Evolutionary conservation across 306 rosid species (phyloP).

Genomic region (Quercus variabilis): DNA sequence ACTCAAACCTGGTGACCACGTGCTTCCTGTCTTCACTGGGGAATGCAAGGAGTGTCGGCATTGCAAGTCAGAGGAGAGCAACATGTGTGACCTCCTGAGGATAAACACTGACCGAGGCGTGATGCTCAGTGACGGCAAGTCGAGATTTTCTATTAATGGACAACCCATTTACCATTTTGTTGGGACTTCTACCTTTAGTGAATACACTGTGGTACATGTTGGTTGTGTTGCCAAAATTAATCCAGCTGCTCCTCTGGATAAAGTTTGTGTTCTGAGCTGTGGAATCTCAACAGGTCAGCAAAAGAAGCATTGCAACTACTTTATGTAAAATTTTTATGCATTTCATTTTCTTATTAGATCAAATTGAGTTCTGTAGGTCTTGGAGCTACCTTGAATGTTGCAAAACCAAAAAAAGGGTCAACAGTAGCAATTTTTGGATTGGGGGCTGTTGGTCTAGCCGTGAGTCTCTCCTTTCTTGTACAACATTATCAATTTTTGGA

Average conservation of each 20-base stretch:
- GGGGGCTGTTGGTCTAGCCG: slow-evolving; percentile 94
- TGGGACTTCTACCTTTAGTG: slow-evolving; percentile 87
- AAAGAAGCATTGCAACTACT: not conserved
- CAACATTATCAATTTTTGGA: too few relatives aligned
- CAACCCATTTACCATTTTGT: slow-evolving; percentile 76
- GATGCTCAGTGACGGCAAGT: slow-evolving; percentile 58
- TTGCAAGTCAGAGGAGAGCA: slow-evolving; percentile 82
- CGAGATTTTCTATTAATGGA: slow-evolving; percentile 68
- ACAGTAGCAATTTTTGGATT: slow-evolving; percentile 78
- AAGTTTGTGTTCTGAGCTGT: slow-evolving; percentile 89
- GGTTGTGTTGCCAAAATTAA: slow-evolving; percentile 83
- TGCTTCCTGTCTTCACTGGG: slow-evolving; percentile 83
- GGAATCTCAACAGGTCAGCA: slow-evolving; percentile 77
- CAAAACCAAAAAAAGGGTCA: slow-evolving; percentile 72
- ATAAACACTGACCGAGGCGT: slow-evolving; percentile 82
- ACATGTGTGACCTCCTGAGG: slow-evolving; percentile 87
- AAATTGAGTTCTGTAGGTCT: slow-evolving; percentile 41
- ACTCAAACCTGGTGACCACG: slow-evolving; percentile 78
- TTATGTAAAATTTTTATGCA: too few relatives aligned
- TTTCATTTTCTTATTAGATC: not conserved
- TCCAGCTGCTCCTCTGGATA: slow-evolving; percentile 83
- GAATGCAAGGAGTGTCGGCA: slow-evolving; percentile 83
- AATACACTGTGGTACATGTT: slow-evolving; percentile 70
- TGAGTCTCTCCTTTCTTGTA: slow-evolving; percentile 29
- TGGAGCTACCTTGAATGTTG: slow-evolving; percentile 86